These are phyloP conservation scores for Takakia lepidozioides DNA, from an alignment of 225 moss, liverwort and hornwort species.

Conservation along the genomic window DNA sequence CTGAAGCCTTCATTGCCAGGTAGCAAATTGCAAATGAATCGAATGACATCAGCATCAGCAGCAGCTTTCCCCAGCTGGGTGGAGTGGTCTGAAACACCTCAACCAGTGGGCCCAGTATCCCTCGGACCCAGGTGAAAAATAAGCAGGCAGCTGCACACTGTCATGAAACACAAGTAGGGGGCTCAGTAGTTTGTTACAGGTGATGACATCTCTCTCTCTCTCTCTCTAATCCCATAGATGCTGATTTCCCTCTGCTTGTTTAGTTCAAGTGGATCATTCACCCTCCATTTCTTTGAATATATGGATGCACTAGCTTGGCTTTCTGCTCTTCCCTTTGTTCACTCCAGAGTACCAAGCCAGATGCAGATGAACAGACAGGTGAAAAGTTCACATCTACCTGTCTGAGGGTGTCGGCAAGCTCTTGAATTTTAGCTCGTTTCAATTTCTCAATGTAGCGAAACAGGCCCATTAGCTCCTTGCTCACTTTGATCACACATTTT, in stretches of 20 bases:
- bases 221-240: no score
- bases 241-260: no score
- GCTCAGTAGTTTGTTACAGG: no score
- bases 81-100: constrained; percentile 79
- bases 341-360: no score
- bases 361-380: no score
- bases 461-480: constrained; percentile 93
- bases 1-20: constrained; percentile 70
- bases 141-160: constrained; percentile 45
- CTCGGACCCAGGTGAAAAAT: constrained; percentile 53
- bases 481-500: constrained; percentile 74
- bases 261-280: no score
- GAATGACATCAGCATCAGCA: constrained; percentile 71
- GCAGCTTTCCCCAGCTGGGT: constrained; percentile 69
- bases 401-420: constrained; percentile 56
- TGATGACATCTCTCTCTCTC: no score
- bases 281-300: no score
- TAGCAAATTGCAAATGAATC: constrained; percentile 82
- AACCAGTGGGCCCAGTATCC: constrained; percentile 60
- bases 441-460: constrained; percentile 88
- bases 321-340: no score
- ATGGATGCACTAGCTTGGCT: no score
- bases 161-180: no score
- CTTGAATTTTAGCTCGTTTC: constrained; percentile 81
- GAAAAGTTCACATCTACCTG: constrained; percentile 24